Conservation (phyloP, 768 basidiomycete species). For the Russula lepida region DNA sequence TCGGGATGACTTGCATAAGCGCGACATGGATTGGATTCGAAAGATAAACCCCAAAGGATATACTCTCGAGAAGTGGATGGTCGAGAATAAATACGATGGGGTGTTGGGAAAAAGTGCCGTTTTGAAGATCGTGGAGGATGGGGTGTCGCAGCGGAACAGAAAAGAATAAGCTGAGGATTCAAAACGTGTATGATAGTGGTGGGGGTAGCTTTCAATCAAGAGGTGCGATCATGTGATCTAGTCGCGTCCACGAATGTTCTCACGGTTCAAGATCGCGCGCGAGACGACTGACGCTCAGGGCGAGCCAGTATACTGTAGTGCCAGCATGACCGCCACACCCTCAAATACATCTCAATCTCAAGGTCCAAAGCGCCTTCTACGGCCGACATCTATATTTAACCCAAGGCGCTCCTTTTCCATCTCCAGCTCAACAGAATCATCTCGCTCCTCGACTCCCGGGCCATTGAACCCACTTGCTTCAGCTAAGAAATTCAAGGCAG, state of each 20-base stretch:
- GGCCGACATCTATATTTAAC: conserved; percentile 12
- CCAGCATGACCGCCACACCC: conserved; percentile 1
- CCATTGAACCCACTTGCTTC: conserved; percentile 15
- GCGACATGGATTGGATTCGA: conserved; percentile 39
- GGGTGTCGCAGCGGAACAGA: conserved; percentile 1
- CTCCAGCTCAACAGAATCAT: conserved; percentile 4
- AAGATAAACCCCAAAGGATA: conserved; percentile 15
- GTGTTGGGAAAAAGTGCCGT: background rate
- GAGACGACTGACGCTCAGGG: background rate
- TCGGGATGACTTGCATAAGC: conserved; percentile 36
- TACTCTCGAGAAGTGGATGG: conserved; percentile 11
- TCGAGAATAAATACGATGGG: conserved; percentile 11
- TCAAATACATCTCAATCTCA: background rate
- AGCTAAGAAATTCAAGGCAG: conserved; percentile 20
- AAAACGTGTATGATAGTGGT: background rate
- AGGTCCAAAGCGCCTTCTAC: conserved; percentile 8
- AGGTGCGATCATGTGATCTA: conserved; percentile 8
- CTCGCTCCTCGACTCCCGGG: conserved; percentile 13
- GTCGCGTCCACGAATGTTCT: conserved; percentile 5
- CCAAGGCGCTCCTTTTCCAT: conserved; percentile 11
- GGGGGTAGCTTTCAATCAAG: no score
- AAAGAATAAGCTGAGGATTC: background rate
- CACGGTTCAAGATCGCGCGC: conserved; percentile 10
- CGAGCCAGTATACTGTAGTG: no score
- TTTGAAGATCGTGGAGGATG: conserved; percentile 8